These are phyloP conservation scores for Cercospora zeae-maydis DNA, from an alignment of 2,329 filamentous ascomycete genomes.

Conservation along the genomic window DNA sequence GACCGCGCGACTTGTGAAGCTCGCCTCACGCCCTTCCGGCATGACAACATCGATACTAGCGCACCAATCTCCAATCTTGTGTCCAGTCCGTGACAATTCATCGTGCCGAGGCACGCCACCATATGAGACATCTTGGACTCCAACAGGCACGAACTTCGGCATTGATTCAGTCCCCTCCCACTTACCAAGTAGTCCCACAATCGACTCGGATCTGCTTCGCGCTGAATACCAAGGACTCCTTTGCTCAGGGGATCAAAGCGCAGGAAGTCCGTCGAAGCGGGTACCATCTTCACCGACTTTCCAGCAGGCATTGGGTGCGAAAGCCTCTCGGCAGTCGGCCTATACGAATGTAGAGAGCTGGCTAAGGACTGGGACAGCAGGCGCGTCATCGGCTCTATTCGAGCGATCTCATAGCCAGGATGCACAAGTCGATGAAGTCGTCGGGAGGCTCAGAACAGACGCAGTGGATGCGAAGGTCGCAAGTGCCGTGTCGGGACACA, in stretches of 20 bases:
- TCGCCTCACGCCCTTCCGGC: neutral
- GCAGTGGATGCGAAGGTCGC: neutral
- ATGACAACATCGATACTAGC: neutral
- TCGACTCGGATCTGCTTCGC: conserved; percentile 1
- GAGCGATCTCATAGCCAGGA: neutral
- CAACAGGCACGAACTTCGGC: neutral
- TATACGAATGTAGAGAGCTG: neutral
- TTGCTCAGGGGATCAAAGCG: neutral
- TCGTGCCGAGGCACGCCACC: neutral
- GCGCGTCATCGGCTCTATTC: neutral
- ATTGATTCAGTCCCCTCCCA: neutral
- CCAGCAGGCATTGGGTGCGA: neutral
- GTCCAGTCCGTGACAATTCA: neutral
- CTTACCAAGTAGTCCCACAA: neutral
- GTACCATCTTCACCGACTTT: neutral
- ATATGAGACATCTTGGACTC: neutral
- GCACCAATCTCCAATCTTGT: neutral
- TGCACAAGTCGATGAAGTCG: neutral
- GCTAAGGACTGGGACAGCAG: neutral
- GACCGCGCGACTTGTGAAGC: neutral
- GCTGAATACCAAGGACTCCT: neutral
- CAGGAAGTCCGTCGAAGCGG: neutral
- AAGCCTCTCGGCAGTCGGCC: neutral
- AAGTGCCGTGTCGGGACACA: neutral
- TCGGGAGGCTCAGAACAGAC: neutral